Evolutionary conservation across 306 rosid species (phyloP), one percentile per base, ranked within the genome.

Genomic region (Quercus agrifolia): DNA sequence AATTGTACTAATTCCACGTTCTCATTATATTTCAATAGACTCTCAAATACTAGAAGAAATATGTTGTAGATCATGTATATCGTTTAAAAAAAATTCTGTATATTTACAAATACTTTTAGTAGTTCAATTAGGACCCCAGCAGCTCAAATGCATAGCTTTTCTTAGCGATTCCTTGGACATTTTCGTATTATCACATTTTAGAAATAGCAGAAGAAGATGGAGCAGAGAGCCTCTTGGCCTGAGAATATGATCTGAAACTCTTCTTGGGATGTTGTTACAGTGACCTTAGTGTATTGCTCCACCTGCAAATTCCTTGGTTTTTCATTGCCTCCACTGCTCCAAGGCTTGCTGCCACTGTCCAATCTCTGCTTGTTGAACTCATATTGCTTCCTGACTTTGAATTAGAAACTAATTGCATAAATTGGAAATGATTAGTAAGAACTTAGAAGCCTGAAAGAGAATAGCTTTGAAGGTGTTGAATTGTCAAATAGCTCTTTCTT

Each of bases 291-390:
- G 78, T 31, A 27, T 57, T 7, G 44, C 77, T 72, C 85, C 82
- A 82, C 70, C 82, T 72, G 12, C 81, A 77, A 38, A 77, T 52
- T 5, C 85, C 82, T 71, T 82, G 85, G 27, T 82, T 78, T 63
- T 82, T 82, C 70, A 82, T 15, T 49, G 78, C 85, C 10, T 72
- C 85, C 7, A 82, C 85, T 27, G 61, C 85, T 77, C 82, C 85
- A 31, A 72, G 56, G 31, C 81, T 82, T 41, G 71, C 56, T 35
- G 82, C 85, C 49, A 66, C 85, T 4, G 64, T 17, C 85, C 81
- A 82, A 54, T 70, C 81, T 56, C 62, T 77, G 56, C 71, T 72
- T 77, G 78, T n/a, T 71, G 82, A 38, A 77, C 77, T 59, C 81
- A 77, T 81, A 19, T 11, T 68, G 7, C 6, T 18, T 71, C 28